Evolutionary conservation across 768 basidiomycete species (phyloP).

Genomic region (Boletus subcaerulescens): DNA sequence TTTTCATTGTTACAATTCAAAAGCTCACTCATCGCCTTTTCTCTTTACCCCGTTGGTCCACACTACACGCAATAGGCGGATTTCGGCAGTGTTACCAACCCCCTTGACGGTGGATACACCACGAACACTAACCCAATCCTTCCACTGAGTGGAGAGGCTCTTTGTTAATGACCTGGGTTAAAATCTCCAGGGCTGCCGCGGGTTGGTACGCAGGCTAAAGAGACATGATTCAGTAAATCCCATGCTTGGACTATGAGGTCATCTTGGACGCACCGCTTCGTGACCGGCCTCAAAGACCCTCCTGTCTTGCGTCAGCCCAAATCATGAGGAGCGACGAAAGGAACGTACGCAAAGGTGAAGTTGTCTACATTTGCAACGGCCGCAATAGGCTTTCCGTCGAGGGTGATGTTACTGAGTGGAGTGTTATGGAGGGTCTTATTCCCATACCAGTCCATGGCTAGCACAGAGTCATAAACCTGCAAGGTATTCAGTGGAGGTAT

Average conservation of each 20-base stretch:
- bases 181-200: constrained; percentile 17
- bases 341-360: constrained; percentile 62
- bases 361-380: constrained; percentile 64
- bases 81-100: neutral
- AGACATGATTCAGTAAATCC: neutral
- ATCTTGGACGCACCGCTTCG: constrained; percentile 49
- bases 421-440: constrained; percentile 38
- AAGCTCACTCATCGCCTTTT: too few species aligned
- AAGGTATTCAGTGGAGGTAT: neutral
- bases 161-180: constrained; percentile 50
- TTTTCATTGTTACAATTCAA: too few species aligned
- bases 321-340: neutral
- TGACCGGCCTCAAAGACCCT: constrained; percentile 59
- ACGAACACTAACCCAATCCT: too few species aligned
- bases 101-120: neutral
- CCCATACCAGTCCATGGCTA: constrained; percentile 50
- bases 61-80: too few species aligned
- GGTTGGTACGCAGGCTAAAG: constrained; percentile 40
- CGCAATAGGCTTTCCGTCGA: constrained; percentile 49
- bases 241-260: neutral
- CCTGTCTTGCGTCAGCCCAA: constrained; percentile 27
- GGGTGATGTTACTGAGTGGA: constrained; percentile 53
- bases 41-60: too few species aligned
- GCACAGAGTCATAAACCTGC: constrained; percentile 35
- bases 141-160: constrained; percentile 53